Conservation (phyloP, 2,329 filamentous ascomycete species). For the Juglanconis juglandina region DNA sequence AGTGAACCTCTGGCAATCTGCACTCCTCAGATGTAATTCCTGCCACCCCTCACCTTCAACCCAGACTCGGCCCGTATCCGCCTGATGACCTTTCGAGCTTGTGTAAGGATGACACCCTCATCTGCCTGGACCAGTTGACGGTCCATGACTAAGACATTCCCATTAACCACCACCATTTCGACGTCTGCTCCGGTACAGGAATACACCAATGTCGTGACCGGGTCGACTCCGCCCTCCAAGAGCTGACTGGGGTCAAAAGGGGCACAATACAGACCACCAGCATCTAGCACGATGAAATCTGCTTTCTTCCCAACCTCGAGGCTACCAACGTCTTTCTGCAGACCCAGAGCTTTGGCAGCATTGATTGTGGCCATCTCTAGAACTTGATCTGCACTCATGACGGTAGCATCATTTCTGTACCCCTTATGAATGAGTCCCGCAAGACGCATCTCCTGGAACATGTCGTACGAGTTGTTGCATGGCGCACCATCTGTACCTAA, state of each 20-base stretch:
- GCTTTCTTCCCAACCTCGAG: slow-evolving; percentile 42
- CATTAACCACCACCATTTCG: slow-evolving; percentile 26
- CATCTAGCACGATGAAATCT: slow-evolving; percentile 32
- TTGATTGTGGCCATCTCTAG: slow-evolving; percentile 51
- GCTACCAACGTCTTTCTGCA: slow-evolving; percentile 36
- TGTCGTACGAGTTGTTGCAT: slow-evolving; percentile 49
- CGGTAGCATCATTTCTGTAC: slow-evolving; percentile 35
- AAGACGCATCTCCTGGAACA: slow-evolving; percentile 51
- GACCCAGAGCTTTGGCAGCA: slow-evolving; percentile 44
- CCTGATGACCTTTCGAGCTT: too few species aligned
- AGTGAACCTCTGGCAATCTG: too few species aligned
- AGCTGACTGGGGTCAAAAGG: slow-evolving; percentile 21
- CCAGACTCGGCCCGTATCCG: too few species aligned
- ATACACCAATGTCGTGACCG: slow-evolving; percentile 33
- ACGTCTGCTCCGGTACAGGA: slow-evolving; percentile 24
- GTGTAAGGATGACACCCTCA: slow-evolving; percentile 19
- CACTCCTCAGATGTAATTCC: too few species aligned
- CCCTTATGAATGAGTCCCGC: slow-evolving; percentile 48
- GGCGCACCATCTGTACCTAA: slow-evolving; percentile 52
- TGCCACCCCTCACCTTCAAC: too few species aligned
- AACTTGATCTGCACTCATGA: slow-evolving; percentile 41
- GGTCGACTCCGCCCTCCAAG: slow-evolving; percentile 29
- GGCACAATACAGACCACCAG: neutral
- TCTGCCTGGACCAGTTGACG: slow-evolving; percentile 23
- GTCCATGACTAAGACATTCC: slow-evolving; percentile 22